Conservation (phyloP, 164 flowering plant species). For the Berberis thunbergii region DNA sequence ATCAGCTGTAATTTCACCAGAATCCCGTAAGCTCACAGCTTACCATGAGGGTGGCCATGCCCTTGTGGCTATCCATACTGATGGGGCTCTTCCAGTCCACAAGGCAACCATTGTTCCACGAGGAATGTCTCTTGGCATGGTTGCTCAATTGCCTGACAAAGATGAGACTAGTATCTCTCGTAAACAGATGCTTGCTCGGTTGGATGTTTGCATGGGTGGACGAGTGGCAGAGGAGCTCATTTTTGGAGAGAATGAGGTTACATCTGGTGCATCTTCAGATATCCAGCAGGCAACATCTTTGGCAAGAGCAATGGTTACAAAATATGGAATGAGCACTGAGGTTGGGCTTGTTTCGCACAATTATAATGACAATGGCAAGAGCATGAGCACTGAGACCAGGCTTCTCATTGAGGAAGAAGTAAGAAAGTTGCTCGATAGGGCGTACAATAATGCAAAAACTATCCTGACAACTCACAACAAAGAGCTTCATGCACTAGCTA, state of each 20-base stretch:
- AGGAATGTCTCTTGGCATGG: conserved; percentile 90
- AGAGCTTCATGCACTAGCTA: conserved; percentile 89
- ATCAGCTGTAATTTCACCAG: conserved; percentile 88
- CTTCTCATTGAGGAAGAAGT: conserved; percentile 81
- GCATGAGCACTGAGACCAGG: conserved; percentile 91
- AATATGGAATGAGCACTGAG: conserved; percentile 84
- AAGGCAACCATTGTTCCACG: conserved; percentile 93
- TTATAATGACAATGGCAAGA: conserved; percentile 71
- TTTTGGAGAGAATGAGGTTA: conserved; percentile 83
- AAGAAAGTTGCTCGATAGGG: conserved; percentile 48
- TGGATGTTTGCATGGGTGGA: conserved; percentile 97
- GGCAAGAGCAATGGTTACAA: conserved; percentile 85
- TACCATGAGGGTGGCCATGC: conserved; percentile 98
- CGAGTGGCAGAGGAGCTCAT: conserved; percentile 93
- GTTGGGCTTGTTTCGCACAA: conserved; percentile 84
- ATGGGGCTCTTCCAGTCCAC: conserved; percentile 91
- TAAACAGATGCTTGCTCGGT: conserved; percentile 89
- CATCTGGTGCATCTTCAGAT: conserved; percentile 81
- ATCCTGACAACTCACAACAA: conserved; percentile 64
- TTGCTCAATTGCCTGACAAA: conserved; percentile 76
- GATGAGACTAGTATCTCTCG: conserved; percentile 75
- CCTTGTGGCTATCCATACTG: conserved; percentile 89
- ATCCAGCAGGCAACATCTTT: conserved; percentile 67
- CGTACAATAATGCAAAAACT: conserved; percentile 77
- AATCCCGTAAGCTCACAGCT: conserved; percentile 75